A percentile compares a stretch with the other conserved stretches of the same genome.
Conservation (phyloP, 2,329 filamentous ascomycete species). For the Penicillium crustosum region DNA sequence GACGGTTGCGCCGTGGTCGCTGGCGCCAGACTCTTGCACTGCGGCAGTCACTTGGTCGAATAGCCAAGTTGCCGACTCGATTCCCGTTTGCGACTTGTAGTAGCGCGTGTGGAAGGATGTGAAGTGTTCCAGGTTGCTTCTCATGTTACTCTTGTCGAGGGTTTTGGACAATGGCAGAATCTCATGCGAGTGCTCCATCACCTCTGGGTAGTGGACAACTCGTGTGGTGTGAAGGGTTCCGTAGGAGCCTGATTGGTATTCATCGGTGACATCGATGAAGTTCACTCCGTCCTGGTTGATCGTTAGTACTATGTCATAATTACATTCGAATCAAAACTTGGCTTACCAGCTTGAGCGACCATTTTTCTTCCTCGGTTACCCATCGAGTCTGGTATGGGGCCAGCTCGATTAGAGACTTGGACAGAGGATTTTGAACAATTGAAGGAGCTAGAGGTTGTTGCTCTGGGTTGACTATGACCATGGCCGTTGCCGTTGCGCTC, state of each 20-base stretch:
- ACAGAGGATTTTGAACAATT: slow-evolving; percentile 29
- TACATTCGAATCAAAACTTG: not conserved
- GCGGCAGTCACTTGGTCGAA: slow-evolving; percentile 70
- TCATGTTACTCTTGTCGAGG: slow-evolving; percentile 74
- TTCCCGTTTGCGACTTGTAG: slow-evolving; percentile 65
- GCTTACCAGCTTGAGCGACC: slow-evolving; percentile 78
- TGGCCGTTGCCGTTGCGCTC: slow-evolving; percentile 35
- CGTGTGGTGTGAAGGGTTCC: slow-evolving; percentile 37
- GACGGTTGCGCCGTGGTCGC: slow-evolving; percentile 64
- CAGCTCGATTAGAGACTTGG: slow-evolving; percentile 74
- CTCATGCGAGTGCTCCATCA: slow-evolving; percentile 63
- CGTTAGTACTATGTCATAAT: slow-evolving; percentile 2
- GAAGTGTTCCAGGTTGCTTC: slow-evolving; percentile 69
- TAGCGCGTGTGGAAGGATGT: slow-evolving; percentile 61
- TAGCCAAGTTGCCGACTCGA: slow-evolving; percentile 85
- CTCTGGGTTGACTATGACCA: slow-evolving; percentile 36
- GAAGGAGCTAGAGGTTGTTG: slow-evolving; percentile 30
- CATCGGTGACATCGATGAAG: slow-evolving; percentile 92
- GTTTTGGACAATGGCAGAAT: slow-evolving; percentile 66
- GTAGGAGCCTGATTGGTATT: slow-evolving; percentile 61
- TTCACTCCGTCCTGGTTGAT: slow-evolving; percentile 67
- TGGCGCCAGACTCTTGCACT: slow-evolving; percentile 69
- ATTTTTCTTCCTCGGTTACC: slow-evolving; percentile 95
- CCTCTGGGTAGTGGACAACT: slow-evolving; percentile 64
- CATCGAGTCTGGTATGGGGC: slow-evolving; percentile 78